Conservation (phyloP, 306 rosid genomes). For the Trifolium fragiferum region DNA sequence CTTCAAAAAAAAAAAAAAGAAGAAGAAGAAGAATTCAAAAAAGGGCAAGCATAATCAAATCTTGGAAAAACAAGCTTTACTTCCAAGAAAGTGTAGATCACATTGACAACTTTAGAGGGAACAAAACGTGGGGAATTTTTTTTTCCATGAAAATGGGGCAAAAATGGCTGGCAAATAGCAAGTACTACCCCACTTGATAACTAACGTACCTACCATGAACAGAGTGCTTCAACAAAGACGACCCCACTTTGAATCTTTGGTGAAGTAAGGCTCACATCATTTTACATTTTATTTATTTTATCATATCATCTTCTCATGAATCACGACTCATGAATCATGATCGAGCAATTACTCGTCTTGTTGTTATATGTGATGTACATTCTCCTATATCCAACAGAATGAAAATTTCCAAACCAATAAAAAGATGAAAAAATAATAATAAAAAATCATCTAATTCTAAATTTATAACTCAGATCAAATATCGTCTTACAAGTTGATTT, state of each 20-base stretch:
- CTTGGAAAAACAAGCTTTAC: slow-evolving; percentile 19
- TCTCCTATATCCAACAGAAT: background rate
- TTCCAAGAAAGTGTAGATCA: slow-evolving; percentile 32
- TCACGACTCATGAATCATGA: slow-evolving; percentile 2
- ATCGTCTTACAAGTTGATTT: too few species aligned
- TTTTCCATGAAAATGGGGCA: slow-evolving; percentile 1
- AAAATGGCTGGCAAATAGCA: background rate
- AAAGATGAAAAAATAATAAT: too few species aligned
- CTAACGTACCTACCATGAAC: slow-evolving; percentile 27
- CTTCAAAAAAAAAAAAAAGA: slow-evolving; percentile 23
- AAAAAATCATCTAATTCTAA: too few species aligned
- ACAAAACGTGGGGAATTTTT: slow-evolving; percentile 16
- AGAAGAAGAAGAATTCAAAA: slow-evolving; percentile 28
- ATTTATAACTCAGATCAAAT: too few species aligned
- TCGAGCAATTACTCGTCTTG: slow-evolving; percentile 28
- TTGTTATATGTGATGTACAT: slow-evolving; percentile 15
- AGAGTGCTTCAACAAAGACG: slow-evolving; percentile 45
- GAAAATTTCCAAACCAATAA: too few species aligned
- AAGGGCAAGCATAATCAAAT: slow-evolving; percentile 31
- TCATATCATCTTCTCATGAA: background rate
- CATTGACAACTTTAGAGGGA: slow-evolving; percentile 11
- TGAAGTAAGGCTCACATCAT: slow-evolving; percentile 48
- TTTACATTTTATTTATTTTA: slow-evolving; percentile 10
- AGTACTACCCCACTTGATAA: too few species aligned
- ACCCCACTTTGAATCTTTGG: slow-evolving; percentile 36